phyloP scores from a whole-genome alignment of 148 eudicot genomes.

The Heliamphora exappendiculata region DNA sequence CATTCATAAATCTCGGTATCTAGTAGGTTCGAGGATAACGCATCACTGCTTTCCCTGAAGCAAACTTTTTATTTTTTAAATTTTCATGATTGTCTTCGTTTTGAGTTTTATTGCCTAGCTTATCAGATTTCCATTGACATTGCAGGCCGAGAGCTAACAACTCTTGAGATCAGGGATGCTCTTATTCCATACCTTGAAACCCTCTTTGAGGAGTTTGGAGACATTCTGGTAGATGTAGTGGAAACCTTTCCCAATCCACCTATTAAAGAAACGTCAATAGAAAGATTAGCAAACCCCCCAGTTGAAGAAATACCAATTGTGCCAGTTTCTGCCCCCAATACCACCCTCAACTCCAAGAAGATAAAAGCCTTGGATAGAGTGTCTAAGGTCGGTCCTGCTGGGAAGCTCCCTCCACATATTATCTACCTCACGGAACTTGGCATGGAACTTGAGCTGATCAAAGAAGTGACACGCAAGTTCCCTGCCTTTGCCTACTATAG shows the following conservation, averaged over 20 bases:
- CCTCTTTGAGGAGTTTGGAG: conserved; percentile 53
- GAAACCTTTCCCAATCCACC: conserved; percentile 62
- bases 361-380: conserved; percentile 55
- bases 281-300: conserved; percentile 31
- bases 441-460: conserved; percentile 58
- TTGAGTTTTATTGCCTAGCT: neutral
- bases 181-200: conserved; percentile 66
- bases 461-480: conserved; percentile 54
- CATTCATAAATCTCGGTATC: conserved; percentile 63
- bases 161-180: conserved; percentile 83
- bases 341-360: conserved; percentile 34
- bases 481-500: conserved; percentile 86
- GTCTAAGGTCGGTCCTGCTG: conserved; percentile 40
- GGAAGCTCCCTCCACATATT: conserved; percentile 58
- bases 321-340: conserved; percentile 28
- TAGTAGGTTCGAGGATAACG: conserved; percentile 61
- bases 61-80: neutral
- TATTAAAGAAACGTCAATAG: conserved; percentile 29
- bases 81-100: too few species aligned
- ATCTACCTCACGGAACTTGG: conserved; percentile 69
- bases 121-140: conserved; percentile 5
- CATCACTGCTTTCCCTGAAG: neutral
- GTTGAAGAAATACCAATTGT: conserved; percentile 23
- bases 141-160: conserved; percentile 79
- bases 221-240: conserved; percentile 44